Evolutionary conservation across 495 filamentous ascomycete genomes (phyloP).

Genomic region (Thermothielavioides terrestris): DNA sequence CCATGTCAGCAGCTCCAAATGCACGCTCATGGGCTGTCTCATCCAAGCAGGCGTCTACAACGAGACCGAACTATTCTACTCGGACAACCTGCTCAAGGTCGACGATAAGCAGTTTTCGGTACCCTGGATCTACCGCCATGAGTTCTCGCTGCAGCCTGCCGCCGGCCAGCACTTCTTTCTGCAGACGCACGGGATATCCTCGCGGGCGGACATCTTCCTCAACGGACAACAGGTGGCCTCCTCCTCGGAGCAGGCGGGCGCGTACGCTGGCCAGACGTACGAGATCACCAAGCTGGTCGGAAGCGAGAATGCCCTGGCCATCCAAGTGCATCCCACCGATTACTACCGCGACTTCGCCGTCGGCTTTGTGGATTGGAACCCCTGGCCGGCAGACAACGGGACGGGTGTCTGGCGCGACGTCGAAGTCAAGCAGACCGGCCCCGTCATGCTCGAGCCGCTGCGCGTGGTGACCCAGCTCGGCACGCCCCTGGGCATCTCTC

Average conservation of each 20-base stretch:
- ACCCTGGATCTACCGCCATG: constrained; percentile 55
- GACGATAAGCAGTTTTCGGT: constrained; percentile 41
- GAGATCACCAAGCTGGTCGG: constrained; percentile 41
- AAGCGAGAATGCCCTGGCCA: constrained; percentile 41
- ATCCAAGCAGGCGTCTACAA: constrained; percentile 46
- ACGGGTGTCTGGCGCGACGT: constrained; percentile 57
- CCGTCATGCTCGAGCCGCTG: constrained; percentile 42
- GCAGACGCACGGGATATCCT: constrained; percentile 51
- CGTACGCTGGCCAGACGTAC: constrained; percentile 49
- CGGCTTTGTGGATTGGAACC: constrained; percentile 61
- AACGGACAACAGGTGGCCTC: constrained; percentile 48
- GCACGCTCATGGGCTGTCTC: constrained; percentile 52
- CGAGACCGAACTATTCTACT: constrained; percentile 50
- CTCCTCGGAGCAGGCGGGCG: constrained; percentile 43
- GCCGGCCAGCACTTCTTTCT: constrained; percentile 43
- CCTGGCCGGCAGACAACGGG: constrained; percentile 48
- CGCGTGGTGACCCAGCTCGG: constrained; percentile 41
- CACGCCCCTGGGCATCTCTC: constrained; percentile 19
- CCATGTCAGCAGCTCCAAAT: constrained; percentile 37
- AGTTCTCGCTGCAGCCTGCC: constrained; percentile 36
- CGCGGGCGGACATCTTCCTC: constrained; percentile 52
- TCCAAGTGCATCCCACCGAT: constrained; percentile 49
- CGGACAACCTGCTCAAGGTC: constrained; percentile 41
- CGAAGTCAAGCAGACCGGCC: constrained; percentile 48
- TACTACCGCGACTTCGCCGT: constrained; percentile 51